Conservation (phyloP, 768 basidiomycete species). For the Collybia nuda region DNA sequence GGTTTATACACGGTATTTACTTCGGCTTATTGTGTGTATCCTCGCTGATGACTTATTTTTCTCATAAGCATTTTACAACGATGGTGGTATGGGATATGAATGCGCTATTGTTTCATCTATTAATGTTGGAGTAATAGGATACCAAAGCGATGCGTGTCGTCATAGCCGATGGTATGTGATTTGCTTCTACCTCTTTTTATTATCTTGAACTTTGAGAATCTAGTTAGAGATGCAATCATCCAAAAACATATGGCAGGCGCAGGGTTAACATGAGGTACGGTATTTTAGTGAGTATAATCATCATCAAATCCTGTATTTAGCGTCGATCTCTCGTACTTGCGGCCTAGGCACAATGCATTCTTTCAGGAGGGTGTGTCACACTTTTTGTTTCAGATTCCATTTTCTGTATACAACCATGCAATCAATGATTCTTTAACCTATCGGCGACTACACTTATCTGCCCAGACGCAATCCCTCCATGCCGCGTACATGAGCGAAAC, state of each 20-base stretch:
- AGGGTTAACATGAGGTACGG: constrained; percentile 29
- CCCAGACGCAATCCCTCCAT: constrained; percentile 35
- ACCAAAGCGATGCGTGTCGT: constrained; percentile 62
- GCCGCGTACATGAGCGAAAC: constrained; percentile 36
- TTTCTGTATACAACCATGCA: too few relatives aligned
- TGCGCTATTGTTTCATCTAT: neutral
- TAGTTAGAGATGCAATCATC: constrained; percentile 65
- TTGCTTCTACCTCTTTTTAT: neutral
- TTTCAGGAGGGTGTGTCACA: too few relatives aligned
- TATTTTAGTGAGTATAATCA: too few relatives aligned
- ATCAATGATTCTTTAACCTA: too few relatives aligned
- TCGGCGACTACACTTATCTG: too few relatives aligned
- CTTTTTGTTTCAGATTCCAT: too few relatives aligned
- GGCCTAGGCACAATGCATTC: too few relatives aligned
- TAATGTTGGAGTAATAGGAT: constrained; percentile 40
- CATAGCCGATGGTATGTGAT: constrained; percentile 52
- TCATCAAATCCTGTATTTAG: too few relatives aligned
- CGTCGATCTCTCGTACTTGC: too few relatives aligned
- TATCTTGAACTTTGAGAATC: neutral
- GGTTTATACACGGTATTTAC: constrained; percentile 69
- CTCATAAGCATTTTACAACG: constrained; percentile 60
- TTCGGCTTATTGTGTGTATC: constrained; percentile 5
- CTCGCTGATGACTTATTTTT: neutral
- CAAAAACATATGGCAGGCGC: constrained; percentile 57
- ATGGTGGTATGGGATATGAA: constrained; percentile 47